phyloP scores from a whole-genome alignment of 768 basidiomycete genomes.

The Leccinum longicurvipes region DNA sequence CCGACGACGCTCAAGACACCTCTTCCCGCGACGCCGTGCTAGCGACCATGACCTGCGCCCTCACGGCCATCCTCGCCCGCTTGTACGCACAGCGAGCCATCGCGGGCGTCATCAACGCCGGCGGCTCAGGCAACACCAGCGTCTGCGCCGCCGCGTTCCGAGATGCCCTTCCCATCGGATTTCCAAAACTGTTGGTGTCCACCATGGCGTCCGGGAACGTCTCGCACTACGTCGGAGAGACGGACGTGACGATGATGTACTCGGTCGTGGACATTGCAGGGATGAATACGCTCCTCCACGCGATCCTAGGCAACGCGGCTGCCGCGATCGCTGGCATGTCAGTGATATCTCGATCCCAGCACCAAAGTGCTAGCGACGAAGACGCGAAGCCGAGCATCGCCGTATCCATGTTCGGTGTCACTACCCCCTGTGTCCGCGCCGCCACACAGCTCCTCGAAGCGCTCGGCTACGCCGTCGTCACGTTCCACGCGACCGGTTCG shows the following conservation, averaged over 20 bases:
- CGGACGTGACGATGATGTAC: conserved; percentile 32
- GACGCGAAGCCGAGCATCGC: conserved; percentile 9
- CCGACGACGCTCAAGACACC: too few species aligned
- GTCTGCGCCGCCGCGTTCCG: conserved; percentile 23
- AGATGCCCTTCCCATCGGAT: conserved; percentile 24
- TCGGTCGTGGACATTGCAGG: conserved; percentile 30
- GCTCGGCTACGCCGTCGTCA: conserved; percentile 23
- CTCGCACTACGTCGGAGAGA: conserved; percentile 29
- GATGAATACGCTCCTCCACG: conserved; percentile 25
- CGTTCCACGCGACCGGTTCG: conserved; percentile 28
- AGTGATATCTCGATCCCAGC: conserved; percentile 2
- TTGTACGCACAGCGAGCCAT: conserved; percentile 11
- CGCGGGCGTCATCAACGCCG: conserved; percentile 20
- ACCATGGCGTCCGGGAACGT: conserved; percentile 32
- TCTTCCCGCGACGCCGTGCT: conserved; percentile 11
- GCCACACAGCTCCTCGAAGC: conserved; percentile 22
- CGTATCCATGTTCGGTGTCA: conserved; percentile 30
- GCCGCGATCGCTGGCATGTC: conserved; percentile 23
- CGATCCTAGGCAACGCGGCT: conserved; percentile 26
- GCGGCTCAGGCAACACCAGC: conserved; percentile 27
- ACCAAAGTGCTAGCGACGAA: neutral
- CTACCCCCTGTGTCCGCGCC: conserved; percentile 18
- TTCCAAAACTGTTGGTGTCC: conserved; percentile 29
- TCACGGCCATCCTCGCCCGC: conserved; percentile 16
- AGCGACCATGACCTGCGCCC: conserved; percentile 18